These are phyloP conservation scores for Halenospora varia DNA, from an alignment of 495 filamentous ascomycete species.

Conservation along the genomic window DNA sequence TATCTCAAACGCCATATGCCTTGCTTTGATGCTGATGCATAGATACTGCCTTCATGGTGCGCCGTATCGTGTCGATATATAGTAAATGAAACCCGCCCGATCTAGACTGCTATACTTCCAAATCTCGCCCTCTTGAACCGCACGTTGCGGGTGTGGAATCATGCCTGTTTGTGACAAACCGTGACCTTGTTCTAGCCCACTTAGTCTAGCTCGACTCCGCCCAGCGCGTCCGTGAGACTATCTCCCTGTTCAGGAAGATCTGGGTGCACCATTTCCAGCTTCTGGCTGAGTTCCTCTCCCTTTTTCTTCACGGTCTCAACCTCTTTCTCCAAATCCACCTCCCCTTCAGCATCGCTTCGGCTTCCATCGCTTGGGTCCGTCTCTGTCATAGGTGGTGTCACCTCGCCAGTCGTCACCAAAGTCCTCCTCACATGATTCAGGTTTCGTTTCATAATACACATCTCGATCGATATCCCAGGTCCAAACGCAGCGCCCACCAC, in stretches of 20 bases:
- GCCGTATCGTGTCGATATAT: not conserved
- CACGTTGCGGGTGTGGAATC: too few species aligned
- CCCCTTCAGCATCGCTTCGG: slow-evolving; percentile 26
- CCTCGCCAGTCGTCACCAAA: slow-evolving; percentile 9
- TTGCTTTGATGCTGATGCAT: not conserved
- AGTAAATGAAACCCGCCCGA: not conserved
- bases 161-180: too few species aligned
- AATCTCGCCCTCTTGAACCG: not conserved
- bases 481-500: slow-evolving; percentile 64
- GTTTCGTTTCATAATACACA: slow-evolving; percentile 51
- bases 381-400: slow-evolving; percentile 24
- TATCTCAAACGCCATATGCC: not conserved
- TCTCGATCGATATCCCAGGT: slow-evolving; percentile 60
- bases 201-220: slow-evolving; percentile 42
- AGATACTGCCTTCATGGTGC: too few species aligned
- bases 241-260: slow-evolving; percentile 22
- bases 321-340: slow-evolving; percentile 15
- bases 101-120: not conserved
- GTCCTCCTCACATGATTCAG: slow-evolving; percentile 20
- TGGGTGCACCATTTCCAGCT: slow-evolving; percentile 16
- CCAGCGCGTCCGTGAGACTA: slow-evolving; percentile 39
- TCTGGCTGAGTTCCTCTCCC: slow-evolving; percentile 7
- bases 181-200: too few species aligned
- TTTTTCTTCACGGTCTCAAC: slow-evolving; percentile 13
- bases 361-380: slow-evolving; percentile 13